Evolutionary conservation across 768 basidiomycete genomes (phyloP).

Genomic region (Daedaleopsis nitida): DNA sequence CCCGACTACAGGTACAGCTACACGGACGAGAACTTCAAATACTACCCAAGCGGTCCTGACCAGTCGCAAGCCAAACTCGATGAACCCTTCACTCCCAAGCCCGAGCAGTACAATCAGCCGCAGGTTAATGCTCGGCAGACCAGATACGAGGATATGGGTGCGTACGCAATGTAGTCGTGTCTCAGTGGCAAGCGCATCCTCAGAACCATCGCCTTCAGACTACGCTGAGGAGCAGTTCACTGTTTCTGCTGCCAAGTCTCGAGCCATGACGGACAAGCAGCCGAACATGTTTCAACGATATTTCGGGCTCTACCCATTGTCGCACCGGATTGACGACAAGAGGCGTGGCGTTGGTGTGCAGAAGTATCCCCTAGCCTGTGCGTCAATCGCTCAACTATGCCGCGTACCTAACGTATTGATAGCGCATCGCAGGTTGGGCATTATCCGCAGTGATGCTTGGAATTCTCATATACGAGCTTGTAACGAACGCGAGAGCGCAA

Average conservation of each 20-base stretch:
- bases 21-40: constrained; percentile 19
- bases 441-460: constrained; percentile 68
- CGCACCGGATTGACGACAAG: constrained; percentile 88
- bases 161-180: neutral
- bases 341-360: constrained; percentile 84
- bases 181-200: neutral
- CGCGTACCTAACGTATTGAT: neutral
- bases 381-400: constrained; percentile 23
- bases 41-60: constrained; percentile 16
- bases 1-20: constrained; percentile 17
- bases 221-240: constrained; percentile 57
- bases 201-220: constrained; percentile 41
- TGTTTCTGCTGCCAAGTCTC: constrained; percentile 24
- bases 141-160: constrained; percentile 22
- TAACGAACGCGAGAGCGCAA: constrained; percentile 72
- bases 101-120: constrained; percentile 9
- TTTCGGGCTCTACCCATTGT: constrained; percentile 51
- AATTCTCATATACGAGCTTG: constrained; percentile 83
- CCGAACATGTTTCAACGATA: constrained; percentile 23
- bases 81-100: constrained; percentile 18
- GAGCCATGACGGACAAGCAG: constrained; percentile 2
- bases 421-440: constrained; percentile 54
- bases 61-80: constrained; percentile 17
- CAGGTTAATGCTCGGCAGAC: constrained; percentile 12
- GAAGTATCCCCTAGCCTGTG: constrained; percentile 76